A percentile compares a stretch with the other conserved stretches of the same genome.
Evolutionary conservation across 805 yeast species (phyloP).

Genomic region (Hanseniaspora mollemarum): DNA sequence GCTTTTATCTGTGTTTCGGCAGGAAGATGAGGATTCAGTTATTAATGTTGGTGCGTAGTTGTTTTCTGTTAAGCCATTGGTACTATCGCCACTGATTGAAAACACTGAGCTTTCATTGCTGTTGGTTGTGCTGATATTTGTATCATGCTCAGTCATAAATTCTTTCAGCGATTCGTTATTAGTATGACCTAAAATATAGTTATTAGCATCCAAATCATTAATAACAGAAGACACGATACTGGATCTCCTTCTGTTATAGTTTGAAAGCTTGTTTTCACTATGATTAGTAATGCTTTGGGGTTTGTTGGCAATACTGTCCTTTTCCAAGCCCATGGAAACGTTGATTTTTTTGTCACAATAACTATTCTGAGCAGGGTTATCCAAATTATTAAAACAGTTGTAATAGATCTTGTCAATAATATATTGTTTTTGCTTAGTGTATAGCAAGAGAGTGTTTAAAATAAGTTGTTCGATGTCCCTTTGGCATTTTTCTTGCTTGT

Average conservation of each 20-base stretch:
- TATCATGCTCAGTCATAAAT: not conserved
- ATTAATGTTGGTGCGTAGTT: not conserved
- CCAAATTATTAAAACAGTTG: constrained; percentile 10
- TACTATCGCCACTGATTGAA: not conserved
- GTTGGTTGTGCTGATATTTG: not conserved
- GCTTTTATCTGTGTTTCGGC: not conserved
- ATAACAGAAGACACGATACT: constrained; percentile 12
- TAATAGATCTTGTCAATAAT: constrained; percentile 1
- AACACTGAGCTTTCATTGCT: not conserved
- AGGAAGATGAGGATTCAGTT: not conserved
- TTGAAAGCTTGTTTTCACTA: not conserved
- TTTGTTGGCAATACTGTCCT: not conserved
- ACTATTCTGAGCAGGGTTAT: not conserved
- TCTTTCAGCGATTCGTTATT: not conserved
- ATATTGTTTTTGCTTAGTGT: not conserved
- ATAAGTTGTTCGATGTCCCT: constrained; percentile 4
- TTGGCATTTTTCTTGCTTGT: not conserved
- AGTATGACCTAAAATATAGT: too few relatives aligned
- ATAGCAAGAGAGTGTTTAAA: not conserved
- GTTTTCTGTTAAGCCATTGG: not conserved
- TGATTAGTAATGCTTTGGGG: not conserved
- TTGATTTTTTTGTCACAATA: not conserved
- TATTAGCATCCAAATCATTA: not conserved
- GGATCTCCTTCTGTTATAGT: constrained; percentile 2
- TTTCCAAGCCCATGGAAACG: not conserved